A percentile compares a stretch with the other conserved stretches of the same genome.
These are phyloP conservation scores for Apocynum venetum DNA, from an alignment of 257 asterid genomes.

Conservation along the genomic window DNA sequence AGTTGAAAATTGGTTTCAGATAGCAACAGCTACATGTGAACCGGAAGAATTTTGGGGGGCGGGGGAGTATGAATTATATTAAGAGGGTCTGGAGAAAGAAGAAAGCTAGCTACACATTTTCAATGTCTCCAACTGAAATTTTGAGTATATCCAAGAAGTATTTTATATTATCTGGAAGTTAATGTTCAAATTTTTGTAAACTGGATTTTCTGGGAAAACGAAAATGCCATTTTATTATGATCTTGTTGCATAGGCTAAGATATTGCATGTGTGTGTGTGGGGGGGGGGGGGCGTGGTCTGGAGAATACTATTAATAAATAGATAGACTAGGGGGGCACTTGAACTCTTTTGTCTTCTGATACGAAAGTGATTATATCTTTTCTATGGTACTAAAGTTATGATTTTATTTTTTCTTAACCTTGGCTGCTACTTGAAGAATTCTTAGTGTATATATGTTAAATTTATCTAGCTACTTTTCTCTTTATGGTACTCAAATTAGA, in stretches of 20 bases:
- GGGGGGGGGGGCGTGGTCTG: not conserved
- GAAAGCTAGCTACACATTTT: not conserved
- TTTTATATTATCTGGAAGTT: not conserved
- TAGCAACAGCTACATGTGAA: not conserved
- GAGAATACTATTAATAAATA: not conserved
- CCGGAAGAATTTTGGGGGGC: not conserved
- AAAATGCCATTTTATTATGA: not conserved
- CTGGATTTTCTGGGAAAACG: not conserved
- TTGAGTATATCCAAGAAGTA: not conserved
- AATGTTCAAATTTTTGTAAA: not conserved
- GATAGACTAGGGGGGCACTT: not conserved
- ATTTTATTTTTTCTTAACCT: not conserved
- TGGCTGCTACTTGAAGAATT: not conserved
- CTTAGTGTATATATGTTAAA: not conserved
- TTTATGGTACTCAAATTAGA: not conserved
- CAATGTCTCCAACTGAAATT: not conserved
- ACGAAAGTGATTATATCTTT: not conserved
- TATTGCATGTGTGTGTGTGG: not conserved
- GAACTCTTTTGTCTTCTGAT: not conserved
- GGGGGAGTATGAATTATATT: not conserved
- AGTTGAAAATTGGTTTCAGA: not conserved
- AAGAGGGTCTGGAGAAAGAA: not conserved
- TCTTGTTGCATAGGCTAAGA: not conserved
- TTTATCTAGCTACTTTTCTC: not conserved
- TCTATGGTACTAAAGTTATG: not conserved